Evolutionary conservation across 306 rosid genomes (phyloP).

Genomic region (Morella rubra): DNA sequence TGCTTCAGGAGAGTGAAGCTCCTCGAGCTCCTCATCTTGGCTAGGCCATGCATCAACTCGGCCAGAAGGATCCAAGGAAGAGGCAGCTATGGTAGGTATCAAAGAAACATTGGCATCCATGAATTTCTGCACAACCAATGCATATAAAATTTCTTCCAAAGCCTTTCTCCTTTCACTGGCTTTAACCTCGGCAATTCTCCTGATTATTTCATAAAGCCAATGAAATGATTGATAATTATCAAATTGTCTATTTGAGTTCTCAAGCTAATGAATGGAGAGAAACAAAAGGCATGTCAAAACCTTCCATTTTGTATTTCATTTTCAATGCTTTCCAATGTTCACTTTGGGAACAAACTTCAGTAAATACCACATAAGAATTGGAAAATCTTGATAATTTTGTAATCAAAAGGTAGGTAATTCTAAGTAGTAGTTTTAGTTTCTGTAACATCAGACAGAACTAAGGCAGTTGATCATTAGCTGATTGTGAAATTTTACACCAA

Average conservation of each 20-base stretch:
- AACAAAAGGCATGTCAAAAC: neutral
- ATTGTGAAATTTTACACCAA: conserved; percentile 24
- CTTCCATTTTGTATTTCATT: neutral
- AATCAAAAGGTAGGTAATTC: neutral
- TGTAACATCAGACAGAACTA: neutral
- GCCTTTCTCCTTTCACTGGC: conserved; percentile 72
- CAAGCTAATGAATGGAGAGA: neutral
- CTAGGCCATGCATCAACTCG: conserved; percentile 74
- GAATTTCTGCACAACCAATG: conserved; percentile 84
- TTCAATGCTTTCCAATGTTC: neutral
- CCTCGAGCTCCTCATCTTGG: conserved; percentile 64
- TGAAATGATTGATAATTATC: conserved; percentile 1
- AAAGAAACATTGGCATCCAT: conserved; percentile 79
- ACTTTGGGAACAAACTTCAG: neutral
- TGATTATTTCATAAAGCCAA: conserved; percentile 35
- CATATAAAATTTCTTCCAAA: conserved; percentile 77
- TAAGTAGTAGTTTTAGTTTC: neutral
- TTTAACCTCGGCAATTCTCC: conserved; percentile 95
- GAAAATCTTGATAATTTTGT: neutral
- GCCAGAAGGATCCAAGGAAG: conserved; percentile 44
- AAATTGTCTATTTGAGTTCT: neutral
- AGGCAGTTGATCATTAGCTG: conserved; percentile 11
- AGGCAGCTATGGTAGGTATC: conserved; percentile 51
- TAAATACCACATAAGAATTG: neutral
- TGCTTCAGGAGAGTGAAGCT: conserved; percentile 79